Percentiles rank a stretch among this genome's conserved stretches.
Conservation (phyloP, 106 monocot species). For the Vanilla planifolia region DNA sequence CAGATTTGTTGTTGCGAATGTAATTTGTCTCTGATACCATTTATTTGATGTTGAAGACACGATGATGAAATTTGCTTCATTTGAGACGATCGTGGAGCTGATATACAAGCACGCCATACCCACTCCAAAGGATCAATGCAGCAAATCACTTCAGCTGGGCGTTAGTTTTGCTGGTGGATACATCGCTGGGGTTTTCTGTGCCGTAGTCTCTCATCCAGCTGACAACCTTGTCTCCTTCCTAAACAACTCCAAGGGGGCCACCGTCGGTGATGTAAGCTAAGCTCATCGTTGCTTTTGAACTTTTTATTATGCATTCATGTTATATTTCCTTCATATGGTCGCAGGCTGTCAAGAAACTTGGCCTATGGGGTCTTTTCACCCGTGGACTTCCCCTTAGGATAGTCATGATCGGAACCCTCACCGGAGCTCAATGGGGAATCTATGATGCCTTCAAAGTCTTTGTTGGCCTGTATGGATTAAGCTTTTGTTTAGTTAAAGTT, state of each 20-base stretch:
- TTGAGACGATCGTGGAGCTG: constrained; percentile 46
- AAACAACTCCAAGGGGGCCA: constrained; percentile 60
- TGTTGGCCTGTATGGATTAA: constrained; percentile 26
- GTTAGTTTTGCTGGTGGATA: constrained; percentile 59
- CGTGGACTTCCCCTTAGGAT: constrained; percentile 33
- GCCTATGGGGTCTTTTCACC: constrained; percentile 26
- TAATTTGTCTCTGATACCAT: not conserved
- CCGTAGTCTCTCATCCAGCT: constrained; percentile 59
- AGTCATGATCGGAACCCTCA: constrained; percentile 32
- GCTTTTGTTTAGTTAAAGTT: not conserved
- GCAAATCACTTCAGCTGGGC: constrained; percentile 31
- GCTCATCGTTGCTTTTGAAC: not conserved
- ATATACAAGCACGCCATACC: constrained; percentile 58
- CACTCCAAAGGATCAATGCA: constrained; percentile 51
- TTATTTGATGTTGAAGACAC: constrained; percentile 32
- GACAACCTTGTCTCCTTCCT: constrained; percentile 69
- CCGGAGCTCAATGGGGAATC: constrained; percentile 31
- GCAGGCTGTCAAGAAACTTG: constrained; percentile 33
- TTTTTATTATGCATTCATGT: not conserved
- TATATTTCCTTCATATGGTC: not conserved
- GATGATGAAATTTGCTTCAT: constrained; percentile 76
- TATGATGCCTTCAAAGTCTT: constrained; percentile 35
- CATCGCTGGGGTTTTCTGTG: constrained; percentile 51
- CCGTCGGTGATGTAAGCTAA: constrained; percentile 52
- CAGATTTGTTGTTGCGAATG: not conserved